Evolutionary conservation across 2,329 filamentous ascomycete genomes (phyloP), one percentile per base, ranked within the genome.

Genomic region (Teratosphaeria pseudoeucalypti): DNA sequence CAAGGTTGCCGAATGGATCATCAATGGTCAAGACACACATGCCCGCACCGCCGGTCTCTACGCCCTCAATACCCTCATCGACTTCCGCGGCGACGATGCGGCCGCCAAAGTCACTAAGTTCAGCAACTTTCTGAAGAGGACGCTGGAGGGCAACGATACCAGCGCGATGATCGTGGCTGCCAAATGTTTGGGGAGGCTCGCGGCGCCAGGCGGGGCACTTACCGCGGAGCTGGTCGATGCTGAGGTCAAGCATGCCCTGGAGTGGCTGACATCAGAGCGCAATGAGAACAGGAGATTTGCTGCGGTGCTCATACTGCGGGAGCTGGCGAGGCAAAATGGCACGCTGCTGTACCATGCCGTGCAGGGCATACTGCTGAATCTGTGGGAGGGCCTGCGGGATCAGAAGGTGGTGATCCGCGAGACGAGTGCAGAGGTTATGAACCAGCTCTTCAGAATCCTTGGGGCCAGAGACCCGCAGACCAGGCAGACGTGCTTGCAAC

Each of bases 331-430:
- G 67, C 95, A 94, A 72, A 95, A 92, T 2, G 92, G 92, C 3
- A 99, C 94, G 0, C 81, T 99, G 59, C 91, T 99, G 77, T 99
- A 96, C 75, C 86, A 89, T 64, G 97, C 95, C 75, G 92, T 97
- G 56, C 86, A 88, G n/a, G 87, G 94, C 71, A 90, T 99, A 56
- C 91, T 99, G 69, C 91, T 96, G 67, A 87, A 95, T 72, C 90
- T 99, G 63, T 97, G 94, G 94, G 88, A 95, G 57, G 92, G 92
- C 32, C 80, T 99, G 60, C 84, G 92, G 61, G 94, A 99, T 71
- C 85, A 85, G 47, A 91, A 95, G 72, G 88, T 95, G 54, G 84
- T 96, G 56, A 99, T 99, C 65, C 85, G 94, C 57, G 89, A 91
- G 66, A 94, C 91, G 0, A 92, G 94, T 6, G 91, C 90, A 19